Evolutionary conservation across 352 stramenopile species (phyloP), one percentile per base, ranked within the genome.

Genomic region (Phytophthora ramorum): DNA sequence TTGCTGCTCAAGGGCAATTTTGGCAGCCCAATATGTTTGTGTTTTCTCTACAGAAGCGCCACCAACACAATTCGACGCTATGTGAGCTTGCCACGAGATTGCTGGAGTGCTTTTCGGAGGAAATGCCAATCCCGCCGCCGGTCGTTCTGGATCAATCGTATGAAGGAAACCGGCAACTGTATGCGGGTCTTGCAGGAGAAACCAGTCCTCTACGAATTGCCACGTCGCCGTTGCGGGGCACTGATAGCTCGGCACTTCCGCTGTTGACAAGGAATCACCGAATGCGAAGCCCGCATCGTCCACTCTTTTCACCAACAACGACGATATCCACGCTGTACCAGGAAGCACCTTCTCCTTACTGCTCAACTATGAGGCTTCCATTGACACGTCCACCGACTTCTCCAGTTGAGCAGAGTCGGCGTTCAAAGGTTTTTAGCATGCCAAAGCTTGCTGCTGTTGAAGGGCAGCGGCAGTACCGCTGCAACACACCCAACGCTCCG

Each of bases 11-110:
- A 56, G 85, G 85, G 2, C 83, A 90, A 28, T 61, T 83, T 13
- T 92, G 85, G 80, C 76, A 91, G 62, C 85, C 85, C 32, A 88
- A 90, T 52, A 91, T 92, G 78, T 94, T 91, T 48, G 81, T 94
- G 41, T 83, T 89, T 35, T 89, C 82, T 19, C 57, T 94, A 12
- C 79, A 87, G 47, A 92, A 91, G 56, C 85, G 85, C 3, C 80
- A 94, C 47, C 71, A 69, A 19, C 78, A 81, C 44, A 87, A 83
- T 59, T 40, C 69, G 10, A 64, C 41, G 38, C 71, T 94, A 26
- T 73, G 75, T 26, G 64, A 80, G 2, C 60, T 90, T 16, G 77
- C 70, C 0, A 56, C 61, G 12, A 69, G 77, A 24, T 56, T 94
- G 34, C 69, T 89, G 24, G 43, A 58, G 12, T 75, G 66, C 44